phyloP scores from a whole-genome alignment of 208 protist genomes.

The Angomonas deanei region DNA sequence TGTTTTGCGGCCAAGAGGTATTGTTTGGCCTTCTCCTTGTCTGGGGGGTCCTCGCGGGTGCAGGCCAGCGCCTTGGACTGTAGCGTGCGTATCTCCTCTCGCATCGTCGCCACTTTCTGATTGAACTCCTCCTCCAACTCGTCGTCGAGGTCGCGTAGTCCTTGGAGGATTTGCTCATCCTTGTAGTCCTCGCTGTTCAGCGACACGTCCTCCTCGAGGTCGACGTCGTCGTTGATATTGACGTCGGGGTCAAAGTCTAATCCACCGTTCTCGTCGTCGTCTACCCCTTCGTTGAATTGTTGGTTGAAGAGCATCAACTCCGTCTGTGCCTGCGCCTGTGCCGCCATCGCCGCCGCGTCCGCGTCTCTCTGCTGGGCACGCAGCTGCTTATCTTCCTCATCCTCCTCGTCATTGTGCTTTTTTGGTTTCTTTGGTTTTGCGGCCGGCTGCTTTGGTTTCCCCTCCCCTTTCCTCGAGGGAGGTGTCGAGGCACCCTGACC shows the following conservation, averaged over 20 bases:
- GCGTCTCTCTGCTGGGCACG: constrained; percentile 13
- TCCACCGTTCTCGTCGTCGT: constrained; percentile 6
- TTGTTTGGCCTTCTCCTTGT: constrained; percentile 19
- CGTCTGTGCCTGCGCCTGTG: constrained; percentile 15
- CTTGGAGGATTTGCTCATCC: constrained; percentile 31
- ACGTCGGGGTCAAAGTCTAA: not conserved
- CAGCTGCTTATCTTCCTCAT: constrained; percentile 12
- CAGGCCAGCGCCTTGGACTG: constrained; percentile 13
- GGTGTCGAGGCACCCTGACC: not conserved
- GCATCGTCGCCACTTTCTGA: constrained; percentile 13
- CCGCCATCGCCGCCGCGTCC: constrained; percentile 7
- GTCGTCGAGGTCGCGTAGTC: constrained; percentile 27
- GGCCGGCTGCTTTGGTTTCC: too few relatives aligned
- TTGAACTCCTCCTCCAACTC: constrained; percentile 32
- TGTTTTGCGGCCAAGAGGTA: constrained; percentile 10
- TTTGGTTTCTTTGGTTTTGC: constrained; percentile 1
- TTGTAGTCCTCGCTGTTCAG: constrained; percentile 33
- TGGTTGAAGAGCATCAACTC: constrained; percentile 11
- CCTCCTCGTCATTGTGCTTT: not conserved
- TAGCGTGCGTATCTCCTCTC: constrained; percentile 14
- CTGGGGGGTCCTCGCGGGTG: constrained; percentile 12
- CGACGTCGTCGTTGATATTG: constrained; percentile 10
- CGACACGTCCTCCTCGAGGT: constrained; percentile 22
- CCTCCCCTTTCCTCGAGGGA: too few relatives aligned
- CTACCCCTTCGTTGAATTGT: constrained; percentile 1